Conservation (phyloP, 2,329 filamentous ascomycete genomes). For the Alternaria sp. region DNA sequence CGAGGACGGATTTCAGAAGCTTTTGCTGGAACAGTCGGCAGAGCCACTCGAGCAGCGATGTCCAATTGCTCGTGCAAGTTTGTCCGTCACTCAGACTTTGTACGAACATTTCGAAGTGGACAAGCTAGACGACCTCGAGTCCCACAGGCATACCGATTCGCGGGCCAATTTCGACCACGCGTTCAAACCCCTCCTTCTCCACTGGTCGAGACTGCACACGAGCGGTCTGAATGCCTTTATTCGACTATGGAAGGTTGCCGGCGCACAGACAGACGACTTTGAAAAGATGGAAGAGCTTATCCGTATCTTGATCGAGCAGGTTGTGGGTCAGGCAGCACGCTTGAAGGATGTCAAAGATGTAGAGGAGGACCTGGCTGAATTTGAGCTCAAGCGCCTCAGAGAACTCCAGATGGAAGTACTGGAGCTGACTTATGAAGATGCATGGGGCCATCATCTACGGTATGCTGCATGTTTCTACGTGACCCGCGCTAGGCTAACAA, state of each 20-base stretch:
- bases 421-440: constrained; percentile 89
- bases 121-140: constrained; percentile 79
- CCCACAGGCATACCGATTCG: constrained; percentile 78
- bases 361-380: constrained; percentile 86
- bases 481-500: constrained; percentile 31
- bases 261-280: constrained; percentile 85
- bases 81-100: constrained; percentile 85
- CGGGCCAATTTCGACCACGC: constrained; percentile 82
- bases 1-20: constrained; percentile 90
- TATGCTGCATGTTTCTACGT: constrained; percentile 31
- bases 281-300: constrained; percentile 92
- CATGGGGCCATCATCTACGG: constrained; percentile 88
- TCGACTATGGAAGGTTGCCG: constrained; percentile 89
- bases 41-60: constrained; percentile 76
- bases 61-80: constrained; percentile 84
- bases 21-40: constrained; percentile 86
- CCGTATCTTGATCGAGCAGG: constrained; percentile 86
- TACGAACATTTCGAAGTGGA: constrained; percentile 98
- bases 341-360: constrained; percentile 86
- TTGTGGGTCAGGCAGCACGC: constrained; percentile 81
- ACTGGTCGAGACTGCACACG: constrained; percentile 91
- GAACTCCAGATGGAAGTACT: constrained; percentile 93
- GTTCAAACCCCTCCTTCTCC: constrained; percentile 85
- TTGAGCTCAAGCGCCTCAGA: constrained; percentile 79
- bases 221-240: constrained; percentile 87